Base-by-base conservation (phyloP, 805 yeast species). In the Barnettozyma populi region DNA sequence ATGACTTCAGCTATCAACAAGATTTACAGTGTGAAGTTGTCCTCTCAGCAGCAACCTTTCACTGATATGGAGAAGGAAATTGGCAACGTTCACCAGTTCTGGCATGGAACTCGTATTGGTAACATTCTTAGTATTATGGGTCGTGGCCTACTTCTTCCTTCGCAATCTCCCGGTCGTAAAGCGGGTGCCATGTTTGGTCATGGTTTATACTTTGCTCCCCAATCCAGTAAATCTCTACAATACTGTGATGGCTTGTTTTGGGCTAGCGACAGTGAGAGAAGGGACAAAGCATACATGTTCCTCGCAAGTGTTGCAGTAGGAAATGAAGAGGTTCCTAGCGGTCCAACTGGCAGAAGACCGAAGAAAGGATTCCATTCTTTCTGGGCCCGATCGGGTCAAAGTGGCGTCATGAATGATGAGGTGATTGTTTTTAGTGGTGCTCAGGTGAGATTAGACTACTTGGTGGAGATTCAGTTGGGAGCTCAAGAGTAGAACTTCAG, bases 91-190 rank as follows among this genome's bases (percentile, higher is more conserved):
- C 42, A 44, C 20, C 38, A 44, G 24, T 23, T 44, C 31, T 44
- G 47, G 47, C 47, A 38, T 24, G 47, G 47, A 23, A 44, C 47
- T 14, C 47, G 47, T 44, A 41, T 38, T n/a, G 47, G 39, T 23
- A 44, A 44, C 35, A 20, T 44, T 20, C 29, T 44, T n/a, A 25
- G 38, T 13, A 44, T 44, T 14, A 21, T 44, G 38, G 43, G 47
- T 23, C 41, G 41, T 31, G 43, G 47, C 11, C 37, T 44, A 6
- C 34, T 44, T 16, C 35, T 44, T 25, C 47, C 47, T 3, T 14
- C 37, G 1, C 25, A 38, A 11, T 44, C 47, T 13, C 47, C 47
- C 11, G 47, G 47, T 5, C 21, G 18, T 13, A 37, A 31, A 21
- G 43, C 47, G 4, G 47, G 47, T 31, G 43, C 47, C 18, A 44